Percentiles rank a stretch among this genome's conserved stretches.
Conservation (phyloP, 2,329 filamentous ascomycete species). For the Seiridium unicorne region DNA sequence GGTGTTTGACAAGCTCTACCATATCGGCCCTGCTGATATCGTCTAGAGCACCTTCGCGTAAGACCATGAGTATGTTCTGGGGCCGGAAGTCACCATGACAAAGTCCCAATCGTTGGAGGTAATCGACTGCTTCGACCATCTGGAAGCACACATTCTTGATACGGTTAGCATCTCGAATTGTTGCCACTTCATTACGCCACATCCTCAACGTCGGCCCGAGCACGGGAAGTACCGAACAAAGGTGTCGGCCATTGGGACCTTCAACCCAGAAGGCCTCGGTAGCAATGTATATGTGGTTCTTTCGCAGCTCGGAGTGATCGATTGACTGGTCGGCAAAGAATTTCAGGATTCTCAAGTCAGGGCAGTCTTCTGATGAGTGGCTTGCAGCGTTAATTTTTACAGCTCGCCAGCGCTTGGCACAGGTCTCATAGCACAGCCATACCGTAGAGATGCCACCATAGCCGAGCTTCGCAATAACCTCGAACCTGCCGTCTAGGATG, state of each 20-base stretch:
- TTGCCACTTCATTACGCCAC: not conserved
- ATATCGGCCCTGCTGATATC: not conserved
- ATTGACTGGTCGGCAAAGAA: not conserved
- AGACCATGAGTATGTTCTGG: constrained; percentile 1
- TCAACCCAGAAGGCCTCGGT: constrained; percentile 9
- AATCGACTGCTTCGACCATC: not conserved
- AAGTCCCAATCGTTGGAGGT: not conserved
- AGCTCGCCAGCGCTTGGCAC: not conserved
- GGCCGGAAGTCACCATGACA: constrained; percentile 4
- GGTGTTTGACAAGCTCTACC: not conserved
- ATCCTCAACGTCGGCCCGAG: not conserved
- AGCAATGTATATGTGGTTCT: not conserved
- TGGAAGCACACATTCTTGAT: not conserved
- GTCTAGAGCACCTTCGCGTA: not conserved
- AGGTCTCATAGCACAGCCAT: constrained; percentile 6
- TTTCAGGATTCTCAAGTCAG: not conserved
- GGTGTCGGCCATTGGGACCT: constrained; percentile 13
- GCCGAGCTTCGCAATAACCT: constrained; percentile 7
- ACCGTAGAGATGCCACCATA: constrained; percentile 2
- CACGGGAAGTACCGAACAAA: constrained; percentile 9
- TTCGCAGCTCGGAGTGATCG: not conserved
- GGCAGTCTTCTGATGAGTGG: not conserved
- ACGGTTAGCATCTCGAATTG: not conserved
- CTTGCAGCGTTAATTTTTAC: constrained; percentile 1
- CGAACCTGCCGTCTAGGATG: not conserved